Base-by-base conservation (phyloP, 768 basidiomycete species). In the Hypholoma fasciculare region DNA sequence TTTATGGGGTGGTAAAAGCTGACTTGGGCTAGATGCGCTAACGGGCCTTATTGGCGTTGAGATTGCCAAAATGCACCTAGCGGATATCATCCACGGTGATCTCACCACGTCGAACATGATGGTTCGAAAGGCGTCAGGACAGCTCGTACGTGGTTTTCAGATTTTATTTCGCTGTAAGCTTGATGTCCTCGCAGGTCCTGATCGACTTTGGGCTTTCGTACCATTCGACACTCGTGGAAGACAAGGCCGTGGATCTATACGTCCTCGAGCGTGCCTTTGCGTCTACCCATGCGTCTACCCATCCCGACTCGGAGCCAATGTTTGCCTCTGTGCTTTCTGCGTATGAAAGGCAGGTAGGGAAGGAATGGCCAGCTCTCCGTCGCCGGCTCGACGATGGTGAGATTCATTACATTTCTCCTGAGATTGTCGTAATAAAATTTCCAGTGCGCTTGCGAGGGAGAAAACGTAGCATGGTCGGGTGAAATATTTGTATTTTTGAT, bases 61-160 rank as follows among this genome's bases (percentile, higher is more conserved):
- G 65, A 85, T 99, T 27, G 94, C 90, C 11, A 91, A 89, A 69
- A 87, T 99, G 83, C 97, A 99, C 72, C 67, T 79, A 3, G 88
- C 88, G 2, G 91, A 96, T 63, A 83, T 96, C 65, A 85, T 98
- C 38, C 97, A 98, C 63, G 96, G 97, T 6, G 97, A 99, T 73
- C 76, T 99, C 52, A 99, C 97, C 0, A 99, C 97, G 2, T 96
- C 93, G 11, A 98, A 99, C 71, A 98, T 98, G 94, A 93, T 99
- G 86, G 76, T 99, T 2, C 85, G 92, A 7, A 58, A 60, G 6
- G 49, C 52, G 16, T 56, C 65, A 27, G 71, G 77, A 7, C 75
- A 83, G 62, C 68, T 88, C 26, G 86, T 87, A 57, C 23, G 78
- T 64, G 2, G 54, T 50, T 19, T 38, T 30, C 12, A 39, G 11